These are phyloP conservation scores for Backusella macrospora DNA, from an alignment of 192 early-diverging fungal genomes.

Conservation along the genomic window DNA sequence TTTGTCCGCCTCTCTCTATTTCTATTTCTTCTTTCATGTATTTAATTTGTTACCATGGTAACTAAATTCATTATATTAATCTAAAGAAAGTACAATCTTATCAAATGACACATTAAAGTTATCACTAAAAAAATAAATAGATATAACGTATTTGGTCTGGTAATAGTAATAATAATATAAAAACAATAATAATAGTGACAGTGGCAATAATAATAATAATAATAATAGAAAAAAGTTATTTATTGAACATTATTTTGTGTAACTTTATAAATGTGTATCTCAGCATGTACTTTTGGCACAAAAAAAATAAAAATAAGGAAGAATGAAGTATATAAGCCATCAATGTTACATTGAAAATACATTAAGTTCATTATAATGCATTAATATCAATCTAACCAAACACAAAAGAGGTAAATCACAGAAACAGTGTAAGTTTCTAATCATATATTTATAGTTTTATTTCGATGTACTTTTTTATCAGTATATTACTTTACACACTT, in stretches of 20 bases:
- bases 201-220: not conserved
- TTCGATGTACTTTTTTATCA: too few relatives aligned
- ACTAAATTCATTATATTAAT: not conserved
- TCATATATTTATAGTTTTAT: not conserved
- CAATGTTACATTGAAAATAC: not conserved
- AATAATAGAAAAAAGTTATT: conserved; percentile 9
- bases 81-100: not conserved
- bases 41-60: not conserved
- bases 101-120: conserved; percentile 5
- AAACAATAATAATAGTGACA: not conserved
- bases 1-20: conserved; percentile 1
- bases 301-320: not conserved
- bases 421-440: not conserved
- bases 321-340: not conserved
- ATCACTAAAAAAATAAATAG: not conserved
- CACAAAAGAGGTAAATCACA: not conserved
- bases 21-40: not conserved
- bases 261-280: not conserved
- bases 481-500: not conserved
- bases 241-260: conserved; percentile 12
- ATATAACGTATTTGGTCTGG: not conserved
- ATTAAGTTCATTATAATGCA: not conserved
- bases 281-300: too few relatives aligned
- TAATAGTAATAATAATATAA: not conserved
- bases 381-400: not conserved